Base-by-base conservation (phyloP, 352 stramenopile genomes). In the Globisporangium spiculum region DNA sequence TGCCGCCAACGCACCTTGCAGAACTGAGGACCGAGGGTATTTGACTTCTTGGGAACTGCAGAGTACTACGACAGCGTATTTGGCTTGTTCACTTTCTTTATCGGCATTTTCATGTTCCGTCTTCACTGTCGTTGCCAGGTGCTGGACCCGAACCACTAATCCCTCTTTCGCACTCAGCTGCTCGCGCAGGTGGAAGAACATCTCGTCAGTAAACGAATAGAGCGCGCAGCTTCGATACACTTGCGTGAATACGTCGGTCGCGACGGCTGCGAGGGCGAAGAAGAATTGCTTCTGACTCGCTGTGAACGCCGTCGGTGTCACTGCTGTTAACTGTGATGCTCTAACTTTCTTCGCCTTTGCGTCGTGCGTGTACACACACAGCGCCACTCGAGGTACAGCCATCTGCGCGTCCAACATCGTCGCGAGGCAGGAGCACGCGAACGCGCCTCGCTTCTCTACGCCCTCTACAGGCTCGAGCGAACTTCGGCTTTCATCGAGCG, bases 301-400 rank as follows among this genome's bases (percentile, higher is more conserved):
- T 9, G 83, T 78, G 57, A 94, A 94, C n/a, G 62, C 56, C 36
- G 24, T 72, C 32, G 32, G 7, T 22, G 30, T 24, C 30, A 64
- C 65, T 16, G 9, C 10, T 10, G 26, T 36, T 5, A 14, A 14
- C 6, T 32, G 32, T 41, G 16, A n/a, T 26, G 9, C 30, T 24
- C 10, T 32, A 6, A 18, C 7, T 4, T 59, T 58, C 14, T 59
- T 75, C 44, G 60, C 46, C 36, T 48, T 75, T 9, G 63, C 68
- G 20, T 88, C 81, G 46, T 90, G 78, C 57, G 80, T 85, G 59
- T 78, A 93, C 0, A 93, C 66, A 18, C 79, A 92, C 0, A 93
- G 56, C 1, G 85, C 85, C 8, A 90, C 63, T 14, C 75, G 57
- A 1, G 80, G 74, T 10, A 44, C 44, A 6, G 36, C 48, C 3